Evolutionary conservation across 176 grass and related monocot genomes (phyloP), one percentile per base, ranked within the genome.

Genomic region (Triticum urartu): DNA sequence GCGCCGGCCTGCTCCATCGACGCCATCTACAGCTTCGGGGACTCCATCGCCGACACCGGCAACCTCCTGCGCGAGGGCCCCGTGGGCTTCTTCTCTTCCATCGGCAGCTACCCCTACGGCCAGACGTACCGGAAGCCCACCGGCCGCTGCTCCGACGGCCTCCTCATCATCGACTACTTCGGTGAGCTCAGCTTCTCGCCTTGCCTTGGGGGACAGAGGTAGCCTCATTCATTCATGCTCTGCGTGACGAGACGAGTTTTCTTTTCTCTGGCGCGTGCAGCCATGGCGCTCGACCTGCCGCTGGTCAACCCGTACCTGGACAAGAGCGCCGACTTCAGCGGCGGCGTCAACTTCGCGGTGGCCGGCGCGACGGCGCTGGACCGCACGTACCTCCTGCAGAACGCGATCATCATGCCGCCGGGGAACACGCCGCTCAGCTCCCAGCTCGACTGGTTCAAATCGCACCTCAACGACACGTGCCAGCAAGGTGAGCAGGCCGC

Each of bases 21-120:
- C 68, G 91, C 95, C 10, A 98, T 98, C 79, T 98, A 98, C 84
- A 98, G 95, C 78, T 98, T 95, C 17, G 95, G 95, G 13, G 93
- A 98, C 86, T 98, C 95, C 43, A 95, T 98, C 45, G 91, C 95
- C 0, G 95, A 98, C 91, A 98, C 95, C 9, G 95, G 95, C 43
- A 98, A 98, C 83, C 95, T 94, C 76, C 88, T 98, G 12, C 87
- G 24, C 0, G 81, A 91, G 68, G 93, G 95, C 9, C 28, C 93
- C 12, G 86, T 60, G 2, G 93, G 95, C 33, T 86, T 92, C 82
- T 95, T 98, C 74, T 88, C 93, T 76, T 84, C 90, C 18, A 98
- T 98, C 72, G 95, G 93, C 71, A 91, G 79, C 86, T 89, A 86
- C 79, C 96, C 96, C 3, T 95, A 95, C 86, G 96, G 93, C 12